Evolutionary conservation across 257 asterid genomes (phyloP), one percentile per base, ranked within the genome.

Genomic region (Lavandula angustifolia): DNA sequence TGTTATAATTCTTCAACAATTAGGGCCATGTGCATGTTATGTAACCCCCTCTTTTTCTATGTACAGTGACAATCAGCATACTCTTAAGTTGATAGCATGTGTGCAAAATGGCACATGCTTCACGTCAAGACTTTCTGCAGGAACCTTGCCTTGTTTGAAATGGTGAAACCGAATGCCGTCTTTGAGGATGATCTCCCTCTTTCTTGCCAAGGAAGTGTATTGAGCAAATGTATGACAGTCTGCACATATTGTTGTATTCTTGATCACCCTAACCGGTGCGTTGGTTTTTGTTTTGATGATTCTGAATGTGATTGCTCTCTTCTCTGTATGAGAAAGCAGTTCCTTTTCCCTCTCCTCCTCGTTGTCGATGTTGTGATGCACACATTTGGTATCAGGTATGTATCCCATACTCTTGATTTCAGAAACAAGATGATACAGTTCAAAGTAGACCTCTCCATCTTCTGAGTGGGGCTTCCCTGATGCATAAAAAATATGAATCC

Each of bases 221-320:
- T 85, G 76, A 6, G 84, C 86, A 62, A 79, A 79, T 7, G 75
- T 64, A 64, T 81, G 90, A 62, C 94, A 83, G 57, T 85, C 94
- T 46, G 79, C 76, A 58, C 90, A 85, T 16, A 73, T 73, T 73
- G 83, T 83, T 31, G 90, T 71, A 62, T 77, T 83, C 74, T 81
- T 81, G 14, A 85, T 76, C 76, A 81, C 94, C 66, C 90, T 70
- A 10, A 79, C 73, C 6, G 85, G 73, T 16, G 60, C 69, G 33
- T 52, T 52, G 35, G 48, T 10, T 59, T 51, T 62, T 12, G 76
- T 51, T 70, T 75, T 80, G 62, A 85, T 81, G 68, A 83, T 74
- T 41, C 87, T 87, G 38, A 77, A 83, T 35, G 86, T 69, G 33
- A 85, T 77, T 35, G 94, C 94, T 48, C 79, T 64, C 63, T 83